Conservation (phyloP, 2,329 filamentous ascomycete species). For the Ceratocystis albifundus region DNA sequence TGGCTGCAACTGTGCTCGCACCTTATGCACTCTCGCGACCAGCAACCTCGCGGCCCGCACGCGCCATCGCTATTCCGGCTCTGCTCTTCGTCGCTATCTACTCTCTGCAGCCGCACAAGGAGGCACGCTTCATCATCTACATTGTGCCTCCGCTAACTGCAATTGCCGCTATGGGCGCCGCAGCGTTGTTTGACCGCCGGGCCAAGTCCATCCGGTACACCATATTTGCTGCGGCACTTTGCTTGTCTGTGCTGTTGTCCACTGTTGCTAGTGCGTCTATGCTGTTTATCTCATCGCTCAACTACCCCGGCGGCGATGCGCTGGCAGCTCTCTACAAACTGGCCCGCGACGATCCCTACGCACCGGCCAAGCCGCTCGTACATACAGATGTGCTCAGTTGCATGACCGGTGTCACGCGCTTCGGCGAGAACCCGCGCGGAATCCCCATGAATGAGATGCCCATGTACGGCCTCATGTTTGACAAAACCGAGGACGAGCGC, state of each 20-base stretch:
- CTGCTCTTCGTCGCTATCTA: slow-evolving; percentile 67
- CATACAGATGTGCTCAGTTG: slow-evolving; percentile 57
- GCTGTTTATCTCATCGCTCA: slow-evolving; percentile 70
- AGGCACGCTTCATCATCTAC: slow-evolving; percentile 91
- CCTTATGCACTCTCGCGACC: slow-evolving; percentile 41
- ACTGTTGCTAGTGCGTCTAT: slow-evolving; percentile 53
- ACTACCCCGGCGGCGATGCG: slow-evolving; percentile 86
- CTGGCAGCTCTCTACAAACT: slow-evolving; percentile 43
- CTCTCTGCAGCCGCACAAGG: slow-evolving; percentile 86
- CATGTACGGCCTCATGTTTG: slow-evolving; percentile 34
- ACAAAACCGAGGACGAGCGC: slow-evolving; percentile 49
- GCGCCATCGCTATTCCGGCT: slow-evolving; percentile 50
- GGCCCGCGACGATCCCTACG: slow-evolving; percentile 27
- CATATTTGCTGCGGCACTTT: slow-evolving; percentile 43
- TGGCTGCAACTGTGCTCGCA: slow-evolving; percentile 46
- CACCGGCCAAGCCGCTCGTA: slow-evolving; percentile 29
- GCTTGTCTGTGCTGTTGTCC: slow-evolving; percentile 48
- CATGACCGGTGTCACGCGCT: slow-evolving; percentile 60
- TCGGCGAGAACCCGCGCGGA: slow-evolving; percentile 40
- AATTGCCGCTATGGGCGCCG: slow-evolving; percentile 60
- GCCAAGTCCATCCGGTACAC: slow-evolving; percentile 48
- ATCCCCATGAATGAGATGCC: slow-evolving; percentile 27
- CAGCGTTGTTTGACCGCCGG: slow-evolving; percentile 56
- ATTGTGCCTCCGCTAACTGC: slow-evolving; percentile 69
- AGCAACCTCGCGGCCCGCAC: slow-evolving; percentile 35